These are phyloP conservation scores for Hemileccinum rubropunctum DNA, from an alignment of 768 basidiomycete species.

Conservation along the genomic window DNA sequence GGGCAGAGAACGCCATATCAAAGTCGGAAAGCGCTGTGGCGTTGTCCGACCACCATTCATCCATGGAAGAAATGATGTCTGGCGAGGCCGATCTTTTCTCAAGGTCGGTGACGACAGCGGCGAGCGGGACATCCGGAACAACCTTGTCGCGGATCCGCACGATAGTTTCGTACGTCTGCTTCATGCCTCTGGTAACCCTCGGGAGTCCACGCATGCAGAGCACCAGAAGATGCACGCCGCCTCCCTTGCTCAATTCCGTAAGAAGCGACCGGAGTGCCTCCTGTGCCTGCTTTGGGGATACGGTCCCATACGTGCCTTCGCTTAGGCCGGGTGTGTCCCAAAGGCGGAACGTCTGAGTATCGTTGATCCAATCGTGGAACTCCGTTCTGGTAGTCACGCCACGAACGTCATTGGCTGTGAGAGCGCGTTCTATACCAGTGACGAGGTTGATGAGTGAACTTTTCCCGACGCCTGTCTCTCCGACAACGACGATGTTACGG, in stretches of 20 bases:
- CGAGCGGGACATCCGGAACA: slow-evolving; percentile 19
- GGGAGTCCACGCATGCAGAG: slow-evolving; percentile 28
- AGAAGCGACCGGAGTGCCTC: slow-evolving; percentile 27
- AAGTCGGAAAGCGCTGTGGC: slow-evolving; percentile 20
- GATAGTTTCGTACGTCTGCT: slow-evolving; percentile 25
- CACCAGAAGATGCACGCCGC: slow-evolving; percentile 25
- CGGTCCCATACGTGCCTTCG: slow-evolving; percentile 24
- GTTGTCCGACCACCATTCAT: slow-evolving; percentile 40
- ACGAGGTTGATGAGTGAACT: slow-evolving; percentile 32
- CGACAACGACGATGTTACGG: slow-evolving; percentile 29
- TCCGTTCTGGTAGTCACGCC: slow-evolving; percentile 24
- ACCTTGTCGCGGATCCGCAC: slow-evolving; percentile 18
- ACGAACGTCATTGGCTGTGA: slow-evolving; percentile 19
- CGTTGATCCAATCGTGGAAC: slow-evolving; percentile 15
- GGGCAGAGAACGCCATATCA: slow-evolving; percentile 33
- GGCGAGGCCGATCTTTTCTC: slow-evolving; percentile 24
- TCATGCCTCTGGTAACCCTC: slow-evolving; percentile 26
- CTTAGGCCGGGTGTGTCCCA: slow-evolving; percentile 34
- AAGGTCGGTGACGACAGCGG: slow-evolving; percentile 31
- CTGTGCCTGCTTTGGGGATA: slow-evolving; percentile 22
- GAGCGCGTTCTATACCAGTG: slow-evolving; percentile 20
- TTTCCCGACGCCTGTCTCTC: slow-evolving; percentile 31
- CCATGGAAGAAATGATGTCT: slow-evolving; percentile 27
- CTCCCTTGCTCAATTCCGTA: slow-evolving; percentile 17
- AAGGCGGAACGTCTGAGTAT: slow-evolving; percentile 22